phyloP scores from a whole-genome alignment of 306 rosid genomes.

The Vachellia pachyceras region DNA sequence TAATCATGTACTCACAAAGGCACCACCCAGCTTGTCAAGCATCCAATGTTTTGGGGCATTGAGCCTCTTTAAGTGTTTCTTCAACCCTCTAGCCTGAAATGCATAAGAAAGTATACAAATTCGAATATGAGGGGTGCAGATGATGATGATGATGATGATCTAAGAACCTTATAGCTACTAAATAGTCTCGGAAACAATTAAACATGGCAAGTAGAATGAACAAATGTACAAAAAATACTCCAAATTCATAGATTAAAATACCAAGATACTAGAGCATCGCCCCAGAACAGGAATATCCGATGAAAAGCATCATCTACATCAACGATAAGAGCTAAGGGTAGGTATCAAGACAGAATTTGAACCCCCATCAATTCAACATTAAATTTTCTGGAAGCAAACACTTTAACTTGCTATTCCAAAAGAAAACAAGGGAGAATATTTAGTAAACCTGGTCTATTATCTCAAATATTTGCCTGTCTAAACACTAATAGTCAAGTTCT shows the following conservation, averaged over 20 bases:
- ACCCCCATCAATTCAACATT: background rate
- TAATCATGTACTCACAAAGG: constrained; percentile 38
- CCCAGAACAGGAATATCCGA: too few relatives aligned
- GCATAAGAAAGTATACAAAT: background rate
- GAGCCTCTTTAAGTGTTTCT: constrained; percentile 77
- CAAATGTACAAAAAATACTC: too few relatives aligned
- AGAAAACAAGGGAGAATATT: background rate
- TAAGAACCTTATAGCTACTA: background rate
- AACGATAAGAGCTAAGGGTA: background rate
- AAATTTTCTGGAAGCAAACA: background rate
- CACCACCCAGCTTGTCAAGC: constrained; percentile 69
- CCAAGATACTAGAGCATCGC: background rate
- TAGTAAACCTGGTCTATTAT: background rate
- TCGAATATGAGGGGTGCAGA: background rate
- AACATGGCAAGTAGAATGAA: background rate
- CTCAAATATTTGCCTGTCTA: background rate
- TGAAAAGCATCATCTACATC: background rate
- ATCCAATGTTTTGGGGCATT: constrained; percentile 81
- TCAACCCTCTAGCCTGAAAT: constrained; percentile 78
- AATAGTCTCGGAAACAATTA: background rate
- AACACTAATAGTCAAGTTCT: background rate
- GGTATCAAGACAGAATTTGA: background rate
- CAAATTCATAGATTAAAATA: background rate
- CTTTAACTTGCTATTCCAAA: background rate
- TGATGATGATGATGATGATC: background rate